Conservation (phyloP, 345 rosid genomes). For the Orychophragmus violaceus region DNA sequence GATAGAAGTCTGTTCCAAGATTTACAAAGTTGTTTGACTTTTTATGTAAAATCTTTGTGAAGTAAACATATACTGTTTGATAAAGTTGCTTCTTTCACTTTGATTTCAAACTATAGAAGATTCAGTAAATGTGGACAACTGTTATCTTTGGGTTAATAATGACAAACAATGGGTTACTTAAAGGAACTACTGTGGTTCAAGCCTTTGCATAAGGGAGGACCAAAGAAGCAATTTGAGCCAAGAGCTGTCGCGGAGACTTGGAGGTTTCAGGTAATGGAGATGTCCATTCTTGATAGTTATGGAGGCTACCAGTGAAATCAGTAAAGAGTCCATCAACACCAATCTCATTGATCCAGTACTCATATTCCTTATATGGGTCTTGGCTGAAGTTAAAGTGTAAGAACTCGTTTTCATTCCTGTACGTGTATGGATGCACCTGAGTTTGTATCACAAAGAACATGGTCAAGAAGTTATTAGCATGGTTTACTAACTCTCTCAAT, state of each 20-base stretch:
- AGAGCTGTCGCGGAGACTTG: conserved; percentile 21
- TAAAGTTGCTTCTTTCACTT: background rate
- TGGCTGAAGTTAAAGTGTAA: conserved; percentile 68
- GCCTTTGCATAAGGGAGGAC: conserved; percentile 37
- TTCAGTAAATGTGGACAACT: too few species aligned
- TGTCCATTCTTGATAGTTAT: conserved; percentile 58
- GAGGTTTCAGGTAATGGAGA: conserved; percentile 22
- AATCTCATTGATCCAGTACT: conserved; percentile 72
- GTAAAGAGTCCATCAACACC: conserved; percentile 91
- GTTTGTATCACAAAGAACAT: conserved; percentile 10
- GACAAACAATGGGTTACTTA: too few species aligned
- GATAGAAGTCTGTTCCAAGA: conserved; percentile 25
- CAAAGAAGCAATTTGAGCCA: conserved; percentile 42
- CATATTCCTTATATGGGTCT: conserved; percentile 71
- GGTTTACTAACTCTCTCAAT: too few species aligned
- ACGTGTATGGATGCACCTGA: conserved; percentile 95
- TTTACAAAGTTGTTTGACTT: background rate
- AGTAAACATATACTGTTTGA: background rate
- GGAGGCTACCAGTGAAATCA: conserved; percentile 85
- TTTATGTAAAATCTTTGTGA: conserved; percentile 19
- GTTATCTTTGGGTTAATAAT: too few species aligned
- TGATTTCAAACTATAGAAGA: too few species aligned
- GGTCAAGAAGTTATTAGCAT: background rate
- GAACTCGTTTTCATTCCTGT: conserved; percentile 52
- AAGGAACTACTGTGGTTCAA: too few species aligned